Base-by-base conservation (phyloP, 352 stramenopile genomes). In the Aphanomyces euteiches region DNA sequence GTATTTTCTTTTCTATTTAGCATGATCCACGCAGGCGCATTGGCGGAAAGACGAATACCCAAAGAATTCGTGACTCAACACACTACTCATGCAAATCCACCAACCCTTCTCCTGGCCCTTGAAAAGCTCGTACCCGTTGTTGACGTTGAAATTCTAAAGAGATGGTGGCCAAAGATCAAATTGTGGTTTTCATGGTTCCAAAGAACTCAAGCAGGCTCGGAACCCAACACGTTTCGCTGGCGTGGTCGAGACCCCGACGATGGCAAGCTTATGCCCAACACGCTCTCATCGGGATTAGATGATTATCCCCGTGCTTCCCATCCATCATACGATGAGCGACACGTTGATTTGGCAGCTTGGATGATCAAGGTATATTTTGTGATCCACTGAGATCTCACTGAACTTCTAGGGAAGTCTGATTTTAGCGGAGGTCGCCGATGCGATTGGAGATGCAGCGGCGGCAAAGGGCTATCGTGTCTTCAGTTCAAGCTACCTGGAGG, bases 281-380 rank as follows among this genome's bases (percentile, higher is more conserved):
- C 90, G n/a, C 74, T 98, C 1, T 89, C 91, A 1, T 98, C 90
- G 0, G 94, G 94, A 0, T 70, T 98, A 7, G 94, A 98, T 57
- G 94, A 98, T 76, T 98, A 96, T 71, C 94, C 94, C 3, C 79
- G 87, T 59, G 86, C 87, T 1, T 93, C 81, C n/a, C 72, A 75
- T 53, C 82, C 88, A 3, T 87, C 78, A 36, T 65, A 86, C 7
- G 74, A 86, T 38, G 92, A 98, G 69, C 89, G 87, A 73, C 92
- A 98, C 64, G 85, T 98, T 28, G 94, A 98, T 67, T 54, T 98
- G 61, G 66, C 96, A 0, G 87, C 83, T 45, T 98, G 94, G 94
- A 91, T 98, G 78, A 85, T 94, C 41, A 84, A 84, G 40, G 67
- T 77, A 8, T 56, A 48, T 15, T 79, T 76, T 21, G 39, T 78